Conservation (phyloP, 805 yeast genomes). For the Spathaspora girioi region DNA sequence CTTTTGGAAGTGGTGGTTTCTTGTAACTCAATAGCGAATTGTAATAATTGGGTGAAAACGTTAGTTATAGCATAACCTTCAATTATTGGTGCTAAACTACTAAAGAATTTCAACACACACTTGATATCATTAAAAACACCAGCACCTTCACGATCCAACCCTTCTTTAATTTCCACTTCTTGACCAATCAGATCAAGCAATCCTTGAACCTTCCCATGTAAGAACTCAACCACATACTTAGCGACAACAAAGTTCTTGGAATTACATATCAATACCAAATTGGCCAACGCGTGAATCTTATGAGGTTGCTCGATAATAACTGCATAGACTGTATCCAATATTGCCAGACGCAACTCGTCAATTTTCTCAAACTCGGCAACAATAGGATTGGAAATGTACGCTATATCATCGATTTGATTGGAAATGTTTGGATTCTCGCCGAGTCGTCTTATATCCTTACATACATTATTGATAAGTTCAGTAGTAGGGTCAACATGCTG, state of each 20-base stretch:
- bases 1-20: slow-evolving; percentile 22
- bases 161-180: slow-evolving; percentile 24
- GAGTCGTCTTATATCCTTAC: slow-evolving; percentile 41
- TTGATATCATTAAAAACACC: slow-evolving; percentile 74
- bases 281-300: slow-evolving; percentile 69
- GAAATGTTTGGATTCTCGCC: slow-evolving; percentile 40
- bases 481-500: slow-evolving; percentile 38
- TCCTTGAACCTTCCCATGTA: slow-evolving; percentile 61
- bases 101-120: slow-evolving; percentile 64
- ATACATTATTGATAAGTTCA: slow-evolving; percentile 40
- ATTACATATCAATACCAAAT: slow-evolving; percentile 63
- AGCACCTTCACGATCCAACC: slow-evolving; percentile 24
- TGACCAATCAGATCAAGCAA: slow-evolving; percentile 37
- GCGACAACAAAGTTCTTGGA: slow-evolving; percentile 64
- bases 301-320: slow-evolving; percentile 87
- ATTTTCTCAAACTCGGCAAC: slow-evolving; percentile 62
- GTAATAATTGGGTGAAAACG: slow-evolving; percentile 52
- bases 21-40: slow-evolving; percentile 56
- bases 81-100: slow-evolving; percentile 62
- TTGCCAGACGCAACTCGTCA: slow-evolving; percentile 53
- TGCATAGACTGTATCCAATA: slow-evolving; percentile 64
- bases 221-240: slow-evolving; percentile 61
- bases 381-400: slow-evolving; percentile 64
- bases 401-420: slow-evolving; percentile 47
- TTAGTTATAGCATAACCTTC: slow-evolving; percentile 37